Evolutionary conservation across 495 filamentous ascomycete genomes (phyloP).

Genomic region (Penicillium coffeae): DNA sequence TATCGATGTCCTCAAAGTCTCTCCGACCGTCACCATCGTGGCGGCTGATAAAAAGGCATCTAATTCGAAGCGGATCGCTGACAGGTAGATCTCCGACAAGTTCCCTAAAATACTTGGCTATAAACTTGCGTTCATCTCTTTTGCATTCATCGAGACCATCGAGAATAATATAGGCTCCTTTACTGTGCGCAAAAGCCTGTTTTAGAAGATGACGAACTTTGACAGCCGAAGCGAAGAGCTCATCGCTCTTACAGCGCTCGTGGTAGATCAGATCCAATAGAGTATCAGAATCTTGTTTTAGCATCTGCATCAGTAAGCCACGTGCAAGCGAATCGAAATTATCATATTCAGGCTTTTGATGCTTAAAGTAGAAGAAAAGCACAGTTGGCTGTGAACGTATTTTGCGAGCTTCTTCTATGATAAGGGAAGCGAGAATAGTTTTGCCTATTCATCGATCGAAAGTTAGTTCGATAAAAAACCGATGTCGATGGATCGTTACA

Average conservation of each 20-base stretch:
- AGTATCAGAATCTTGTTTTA: not conserved
- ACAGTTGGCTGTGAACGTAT: not conserved
- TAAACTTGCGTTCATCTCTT: slow-evolving; percentile 1
- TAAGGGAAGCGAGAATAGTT: too few relatives aligned
- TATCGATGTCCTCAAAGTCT: slow-evolving; percentile 1
- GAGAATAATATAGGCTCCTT: slow-evolving; percentile 1
- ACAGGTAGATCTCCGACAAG: not conserved
- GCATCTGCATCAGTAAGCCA: not conserved
- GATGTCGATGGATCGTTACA: too few relatives aligned
- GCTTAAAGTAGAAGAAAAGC: slow-evolving; percentile 5
- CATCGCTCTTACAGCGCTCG: slow-evolving; percentile 2
- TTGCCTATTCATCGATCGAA: too few relatives aligned
- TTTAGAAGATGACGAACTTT: not conserved
- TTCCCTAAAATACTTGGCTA: not conserved
- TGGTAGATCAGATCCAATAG: slow-evolving; percentile 2
- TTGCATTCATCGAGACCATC: slow-evolving; percentile 6
- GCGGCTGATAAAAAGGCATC: slow-evolving; percentile 1
- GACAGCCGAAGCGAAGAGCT: too few relatives aligned
- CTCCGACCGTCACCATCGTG: slow-evolving; percentile 1
- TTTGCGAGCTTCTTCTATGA: not conserved
- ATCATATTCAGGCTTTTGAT: slow-evolving; percentile 1
- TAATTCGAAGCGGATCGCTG: not conserved
- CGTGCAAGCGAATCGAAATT: not conserved
- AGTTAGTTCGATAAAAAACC: too few relatives aligned
- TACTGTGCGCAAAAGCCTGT: not conserved